A percentile compares a stretch with the other conserved stretches of the same genome.
Evolutionary conservation across 2,329 filamentous ascomycete genomes (phyloP).

Genomic region (Achaetomium macrosporum): DNA sequence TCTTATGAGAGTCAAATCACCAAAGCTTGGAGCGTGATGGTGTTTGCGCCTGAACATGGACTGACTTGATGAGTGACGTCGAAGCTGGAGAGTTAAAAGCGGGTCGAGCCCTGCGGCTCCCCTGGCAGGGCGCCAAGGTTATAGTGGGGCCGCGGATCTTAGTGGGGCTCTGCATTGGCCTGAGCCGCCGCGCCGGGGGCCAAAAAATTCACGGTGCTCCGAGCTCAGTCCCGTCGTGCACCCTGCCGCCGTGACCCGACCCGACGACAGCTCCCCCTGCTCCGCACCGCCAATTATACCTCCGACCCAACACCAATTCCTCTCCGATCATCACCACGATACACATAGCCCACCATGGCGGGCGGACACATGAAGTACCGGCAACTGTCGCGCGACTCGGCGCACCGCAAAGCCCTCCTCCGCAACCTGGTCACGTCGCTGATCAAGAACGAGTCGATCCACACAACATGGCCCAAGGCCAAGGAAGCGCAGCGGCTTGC

Average conservation of each 20-base stretch:
- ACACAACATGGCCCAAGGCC: constrained; percentile 92
- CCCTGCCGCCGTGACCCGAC: background rate
- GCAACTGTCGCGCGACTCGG: constrained; percentile 76
- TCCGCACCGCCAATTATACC: background rate
- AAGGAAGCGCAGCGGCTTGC: constrained; percentile 93
- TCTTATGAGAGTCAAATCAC: background rate
- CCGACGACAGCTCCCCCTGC: background rate
- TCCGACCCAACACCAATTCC: background rate
- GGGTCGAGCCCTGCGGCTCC: background rate
- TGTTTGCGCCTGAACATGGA: background rate
- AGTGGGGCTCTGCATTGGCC: background rate
- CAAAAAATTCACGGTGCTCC: constrained; percentile 13
- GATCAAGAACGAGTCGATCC: constrained; percentile 86
- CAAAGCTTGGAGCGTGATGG: background rate
- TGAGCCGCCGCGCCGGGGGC: background rate
- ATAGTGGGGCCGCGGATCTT: too few relatives aligned
- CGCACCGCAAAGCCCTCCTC: constrained; percentile 86
- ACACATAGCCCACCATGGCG: constrained; percentile 60
- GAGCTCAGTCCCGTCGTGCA: background rate
- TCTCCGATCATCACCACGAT: background rate
- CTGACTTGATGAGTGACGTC: constrained; percentile 6
- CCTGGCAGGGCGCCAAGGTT: too few relatives aligned
- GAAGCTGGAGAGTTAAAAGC: background rate
- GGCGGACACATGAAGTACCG: constrained; percentile 83
- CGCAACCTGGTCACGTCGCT: constrained; percentile 95